Evolutionary conservation across 169 alveolate genomes (phyloP).

Genomic region (Plasmodium gonderi): DNA sequence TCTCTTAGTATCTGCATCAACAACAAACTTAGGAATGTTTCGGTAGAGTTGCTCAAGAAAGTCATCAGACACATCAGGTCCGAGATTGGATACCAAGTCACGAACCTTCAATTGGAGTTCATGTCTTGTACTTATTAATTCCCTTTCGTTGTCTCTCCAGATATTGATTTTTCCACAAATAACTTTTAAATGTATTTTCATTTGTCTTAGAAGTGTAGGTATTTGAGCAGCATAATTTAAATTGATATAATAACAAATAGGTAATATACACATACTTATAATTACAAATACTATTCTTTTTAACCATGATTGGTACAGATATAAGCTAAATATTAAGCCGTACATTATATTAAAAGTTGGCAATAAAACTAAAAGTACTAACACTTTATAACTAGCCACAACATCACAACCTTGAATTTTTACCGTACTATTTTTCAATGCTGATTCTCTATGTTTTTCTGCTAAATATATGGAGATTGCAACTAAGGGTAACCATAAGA

Average conservation of each 20-base stretch:
- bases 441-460: conserved; percentile 88
- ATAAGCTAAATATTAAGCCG: conserved; percentile 87
- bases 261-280: conserved; percentile 77
- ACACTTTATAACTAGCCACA: conserved; percentile 90
- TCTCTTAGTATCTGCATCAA: conserved; percentile 84
- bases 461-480: conserved; percentile 87
- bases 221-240: conserved; percentile 82
- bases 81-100: conserved; percentile 84
- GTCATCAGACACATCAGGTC: conserved; percentile 87
- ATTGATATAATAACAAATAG: conserved; percentile 83
- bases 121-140: conserved; percentile 87
- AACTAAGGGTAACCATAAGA: conserved; percentile 91
- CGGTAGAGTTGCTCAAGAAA: conserved; percentile 85
- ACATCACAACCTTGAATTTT: conserved; percentile 91
- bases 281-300: conserved; percentile 74
- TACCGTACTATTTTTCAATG: conserved; percentile 85
- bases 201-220: conserved; percentile 82
- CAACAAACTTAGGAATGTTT: conserved; percentile 84
- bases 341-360: conserved; percentile 88
- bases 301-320: conserved; percentile 66
- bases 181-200: conserved; percentile 79
- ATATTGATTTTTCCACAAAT: conserved; percentile 86
- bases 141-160: conserved; percentile 91
- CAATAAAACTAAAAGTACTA: conserved; percentile 88
- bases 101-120: conserved; percentile 88